Evolutionary conservation across 1,284 basidiomycete species (phyloP), one percentile per base, ranked within the genome.

Genomic region (Vanrija humicola): DNA sequence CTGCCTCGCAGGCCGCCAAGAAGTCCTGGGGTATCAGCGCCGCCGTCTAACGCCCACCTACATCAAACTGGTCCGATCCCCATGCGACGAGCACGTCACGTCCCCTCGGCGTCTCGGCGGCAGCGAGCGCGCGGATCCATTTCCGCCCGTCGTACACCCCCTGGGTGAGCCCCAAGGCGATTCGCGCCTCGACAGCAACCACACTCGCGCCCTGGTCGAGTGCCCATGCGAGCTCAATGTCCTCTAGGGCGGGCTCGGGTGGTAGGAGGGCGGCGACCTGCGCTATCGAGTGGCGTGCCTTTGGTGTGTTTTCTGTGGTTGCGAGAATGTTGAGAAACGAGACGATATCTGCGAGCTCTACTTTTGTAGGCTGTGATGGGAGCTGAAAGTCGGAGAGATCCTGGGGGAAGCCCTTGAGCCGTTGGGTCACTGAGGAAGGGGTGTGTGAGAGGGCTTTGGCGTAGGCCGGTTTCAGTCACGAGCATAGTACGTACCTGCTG

Each of bases 11-110:
- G 14, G 44, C 18, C 21, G 42, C 45, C 23, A 64, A 52, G 28
- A 66, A 55, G 1, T 34, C 38, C 67, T 65, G 19, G 10, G 52
- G 6, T 8, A 28, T 48, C 38, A 54, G 46, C 40, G 7, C 10
- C 9, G 2, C 28, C 28, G 16, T 14, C 3, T 16, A 6, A 2
- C 38, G 9, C 38, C 16, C 3, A 51, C 61, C 23, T 38, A 66
- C 64, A 10, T 60, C 61, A 42, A 66, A 62, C 34, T 67, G 38
- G 15, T 55, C 53, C 14, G 28, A 9, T 4, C 56, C 64, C 62
- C 61, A 67, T 10, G 29, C n/a, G 5, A 49, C 47, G 1, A 64
- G 14, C 9, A 50, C 45, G 18, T 50, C 46, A 0, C 61, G 49
- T 6, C 46, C 44, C 1, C 59, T 43, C 6, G 46, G 39, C 2